Evolutionary conservation across 148 eudicot genomes (phyloP).

Genomic region (Fagopyrum homotropicum): DNA sequence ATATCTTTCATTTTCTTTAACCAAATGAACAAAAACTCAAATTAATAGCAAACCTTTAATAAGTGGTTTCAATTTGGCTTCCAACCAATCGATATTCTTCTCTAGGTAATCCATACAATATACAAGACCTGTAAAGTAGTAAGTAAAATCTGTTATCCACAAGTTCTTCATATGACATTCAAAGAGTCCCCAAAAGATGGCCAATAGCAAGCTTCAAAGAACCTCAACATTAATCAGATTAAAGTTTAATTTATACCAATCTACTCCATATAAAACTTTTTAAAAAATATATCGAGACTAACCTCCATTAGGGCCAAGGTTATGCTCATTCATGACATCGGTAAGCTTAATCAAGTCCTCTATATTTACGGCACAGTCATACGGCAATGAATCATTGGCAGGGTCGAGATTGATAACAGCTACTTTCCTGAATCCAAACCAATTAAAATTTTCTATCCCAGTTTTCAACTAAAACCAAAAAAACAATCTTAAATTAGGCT

Average conservation of each 20-base stretch:
- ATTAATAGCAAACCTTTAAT: constrained; percentile 51
- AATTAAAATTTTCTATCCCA: not conserved
- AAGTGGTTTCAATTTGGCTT: constrained; percentile 76
- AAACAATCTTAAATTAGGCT: not conserved
- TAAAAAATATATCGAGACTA: constrained; percentile 8
- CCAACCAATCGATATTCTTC: constrained; percentile 91
- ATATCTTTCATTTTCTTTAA: not conserved
- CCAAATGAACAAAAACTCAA: not conserved
- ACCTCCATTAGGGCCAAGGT: constrained; percentile 99
- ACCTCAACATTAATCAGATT: not conserved
- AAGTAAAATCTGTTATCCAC: not conserved
- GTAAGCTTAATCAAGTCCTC: constrained; percentile 85
- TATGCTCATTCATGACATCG: constrained; percentile 91
- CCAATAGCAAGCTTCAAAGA: not conserved
- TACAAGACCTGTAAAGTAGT: constrained; percentile 51
- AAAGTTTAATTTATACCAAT: not conserved
- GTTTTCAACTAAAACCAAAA: no score
- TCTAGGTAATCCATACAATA: constrained; percentile 97
- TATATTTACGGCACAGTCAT: constrained; percentile 83
- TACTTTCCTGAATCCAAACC: constrained; percentile 57
- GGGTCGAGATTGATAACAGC: constrained; percentile 52
- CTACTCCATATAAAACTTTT: not conserved
- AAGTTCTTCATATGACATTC: not conserved
- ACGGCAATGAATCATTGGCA: constrained; percentile 91
- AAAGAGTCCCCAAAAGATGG: not conserved